Base-by-base conservation (phyloP, 371 early-diverging fungal species). In the Syncephalastrum sp. region DNA sequence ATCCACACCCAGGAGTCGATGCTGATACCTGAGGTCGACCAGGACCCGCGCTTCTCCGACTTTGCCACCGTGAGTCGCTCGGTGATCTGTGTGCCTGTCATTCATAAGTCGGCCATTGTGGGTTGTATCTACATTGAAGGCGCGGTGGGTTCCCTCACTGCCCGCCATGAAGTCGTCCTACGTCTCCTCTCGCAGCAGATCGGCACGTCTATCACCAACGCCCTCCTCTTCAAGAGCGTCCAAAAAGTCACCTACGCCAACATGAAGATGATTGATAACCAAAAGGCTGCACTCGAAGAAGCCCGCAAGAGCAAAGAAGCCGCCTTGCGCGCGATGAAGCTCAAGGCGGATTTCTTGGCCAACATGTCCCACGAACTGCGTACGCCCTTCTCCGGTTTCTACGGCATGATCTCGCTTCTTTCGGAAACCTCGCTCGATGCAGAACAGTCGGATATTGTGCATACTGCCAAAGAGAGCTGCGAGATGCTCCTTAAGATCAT, bases 301-400 rank as follows among this genome's bases (percentile, higher is more conserved):
- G 78, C 78, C 13, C 68, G 78, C 15, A 72, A 72, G 53, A 74
- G 75, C 48, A 78, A 78, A 56, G 78, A 78, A 54, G 78, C 78
- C n/a, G 78, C 78, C 8, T 29, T 74, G 16, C 67, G 66, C 25
- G 78, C 78, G 13, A 78, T 78, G 73, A 72, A 70, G 55, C 58
- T 78, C 24, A 78, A 78, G 57, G 72, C 77, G 8, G 74, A 77
- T 56, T 84, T 84, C 50, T 60, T 84, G 64, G 84, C 84, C 52
- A 84, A 82, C 50, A 84, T 84, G 80, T 84, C 85, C 4, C 85
- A 84, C 54, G 85, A 84, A 52, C 57, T 79, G 29, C 74, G 76
- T 7, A 79, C 79, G 12, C 85, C 85, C 2, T 84, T 84, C 53
- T 80, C 82, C 50, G 85, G 85, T 42, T 84, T 84, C 53, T 82